Percentiles rank a stretch among this genome's conserved stretches.
Evolutionary conservation across 2,329 filamentous ascomycete genomes (phyloP).

Genomic region (Venturia carpophila): DNA sequence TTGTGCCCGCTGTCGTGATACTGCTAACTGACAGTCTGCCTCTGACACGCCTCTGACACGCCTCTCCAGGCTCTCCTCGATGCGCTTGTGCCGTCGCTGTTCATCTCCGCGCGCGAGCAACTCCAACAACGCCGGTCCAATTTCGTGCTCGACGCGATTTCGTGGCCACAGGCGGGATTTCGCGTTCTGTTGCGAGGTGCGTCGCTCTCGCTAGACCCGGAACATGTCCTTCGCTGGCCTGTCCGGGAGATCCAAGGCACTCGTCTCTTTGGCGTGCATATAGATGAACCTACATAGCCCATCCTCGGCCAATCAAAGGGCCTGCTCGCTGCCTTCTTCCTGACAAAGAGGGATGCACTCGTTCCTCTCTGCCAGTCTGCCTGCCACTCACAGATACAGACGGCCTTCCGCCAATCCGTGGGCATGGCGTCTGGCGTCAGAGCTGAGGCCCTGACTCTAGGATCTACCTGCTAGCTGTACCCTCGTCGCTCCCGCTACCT

Average conservation of each 20-base stretch:
- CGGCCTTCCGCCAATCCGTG: background rate
- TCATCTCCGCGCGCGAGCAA: background rate
- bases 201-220: background rate
- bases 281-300: slow-evolving; percentile 3
- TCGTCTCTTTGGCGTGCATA: background rate
- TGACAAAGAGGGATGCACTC: background rate
- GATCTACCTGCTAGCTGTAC: slow-evolving; percentile 5
- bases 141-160: background rate
- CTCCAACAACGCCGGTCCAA: background rate
- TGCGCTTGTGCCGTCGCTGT: slow-evolving; percentile 7
- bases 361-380: background rate
- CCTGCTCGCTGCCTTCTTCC: background rate
- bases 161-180: background rate
- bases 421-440: slow-evolving; percentile 3
- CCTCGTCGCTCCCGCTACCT: background rate
- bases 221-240: background rate
- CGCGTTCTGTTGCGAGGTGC: background rate
- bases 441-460: background rate
- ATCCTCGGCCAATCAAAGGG: slow-evolving; percentile 10
- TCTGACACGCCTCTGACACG: too few relatives aligned
- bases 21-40: too few relatives aligned
- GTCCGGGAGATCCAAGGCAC: background rate
- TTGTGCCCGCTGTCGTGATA: slow-evolving; percentile 1
- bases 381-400: slow-evolving; percentile 2
- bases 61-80: background rate